Conservation (phyloP, 495 filamentous ascomycete genomes). For the Tuber aestivum region DNA sequence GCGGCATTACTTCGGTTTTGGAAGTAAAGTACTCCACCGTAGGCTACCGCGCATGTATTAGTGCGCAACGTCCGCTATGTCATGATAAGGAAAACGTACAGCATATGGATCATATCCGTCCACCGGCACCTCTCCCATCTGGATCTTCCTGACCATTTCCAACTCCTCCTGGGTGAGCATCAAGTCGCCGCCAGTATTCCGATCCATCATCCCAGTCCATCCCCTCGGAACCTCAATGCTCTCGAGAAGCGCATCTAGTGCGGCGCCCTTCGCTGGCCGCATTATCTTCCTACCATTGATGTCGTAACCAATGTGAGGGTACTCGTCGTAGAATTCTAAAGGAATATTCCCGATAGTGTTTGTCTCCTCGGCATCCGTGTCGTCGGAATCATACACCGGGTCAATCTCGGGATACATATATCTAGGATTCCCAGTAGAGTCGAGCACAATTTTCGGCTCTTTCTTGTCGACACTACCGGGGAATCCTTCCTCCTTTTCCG, state of each 20-base stretch:
- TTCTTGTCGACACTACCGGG: background rate
- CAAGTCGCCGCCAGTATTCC: constrained; percentile 82
- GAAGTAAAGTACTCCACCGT: constrained; percentile 89
- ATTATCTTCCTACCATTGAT: constrained; percentile 98
- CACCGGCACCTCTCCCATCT: constrained; percentile 79
- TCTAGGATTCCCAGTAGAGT: constrained; percentile 67
- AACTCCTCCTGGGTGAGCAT: constrained; percentile 83
- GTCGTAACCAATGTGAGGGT: constrained; percentile 97
- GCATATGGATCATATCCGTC: constrained; percentile 90
- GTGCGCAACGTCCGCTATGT: background rate
- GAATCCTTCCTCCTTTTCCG: constrained; percentile 44
- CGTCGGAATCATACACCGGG: constrained; percentile 91
- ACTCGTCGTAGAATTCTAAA: constrained; percentile 88
- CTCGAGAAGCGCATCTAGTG: constrained; percentile 86
- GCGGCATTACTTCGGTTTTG: constrained; percentile 83
- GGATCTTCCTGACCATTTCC: constrained; percentile 79
- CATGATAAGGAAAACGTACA: constrained; percentile 43
- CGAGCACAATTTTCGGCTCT: constrained; percentile 47
- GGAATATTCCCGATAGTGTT: constrained; percentile 97
- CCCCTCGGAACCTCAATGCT: constrained; percentile 97
- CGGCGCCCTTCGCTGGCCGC: constrained; percentile 89
- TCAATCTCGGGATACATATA: constrained; percentile 86
- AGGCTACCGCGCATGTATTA: constrained; percentile 48
- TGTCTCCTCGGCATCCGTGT: constrained; percentile 68
- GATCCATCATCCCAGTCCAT: constrained; percentile 93